A percentile compares a stretch with the other conserved stretches of the same genome.
Evolutionary conservation across 176 grass and related monocot genomes (phyloP).

Genomic region (Musa itinerans): DNA sequence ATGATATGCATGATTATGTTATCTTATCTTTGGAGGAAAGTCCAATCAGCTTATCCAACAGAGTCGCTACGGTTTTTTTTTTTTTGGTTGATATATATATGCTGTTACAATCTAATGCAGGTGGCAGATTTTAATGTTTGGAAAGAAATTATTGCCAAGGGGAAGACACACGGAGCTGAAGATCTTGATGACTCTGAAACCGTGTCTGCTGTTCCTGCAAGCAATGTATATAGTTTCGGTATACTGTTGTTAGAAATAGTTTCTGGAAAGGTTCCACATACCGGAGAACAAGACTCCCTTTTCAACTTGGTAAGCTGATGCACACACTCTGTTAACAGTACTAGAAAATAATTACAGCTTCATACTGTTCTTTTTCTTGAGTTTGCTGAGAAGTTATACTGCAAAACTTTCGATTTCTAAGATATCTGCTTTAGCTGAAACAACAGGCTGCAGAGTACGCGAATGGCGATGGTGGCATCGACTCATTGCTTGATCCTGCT

Average conservation of each 20-base stretch:
- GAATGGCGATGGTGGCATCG: conserved; percentile 37
- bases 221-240: conserved; percentile 89
- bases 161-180: conserved; percentile 41
- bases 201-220: conserved; percentile 51
- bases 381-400: background rate
- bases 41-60: too few relatives aligned
- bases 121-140: conserved; percentile 68
- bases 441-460: conserved; percentile 73
- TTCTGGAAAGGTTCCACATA: conserved; percentile 72
- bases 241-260: conserved; percentile 83
- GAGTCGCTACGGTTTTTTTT: background rate
- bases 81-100: background rate
- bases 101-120: conserved; percentile 32
- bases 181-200: conserved; percentile 35
- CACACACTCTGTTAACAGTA: background rate
- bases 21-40: too few relatives aligned
- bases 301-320: conserved; percentile 47
- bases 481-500: conserved; percentile 57
- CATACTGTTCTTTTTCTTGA: background rate
- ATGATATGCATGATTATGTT: too few relatives aligned
- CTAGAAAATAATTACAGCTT: background rate
- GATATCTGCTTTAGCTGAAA: conserved; percentile 2
- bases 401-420: background rate
- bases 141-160: conserved; percentile 51
- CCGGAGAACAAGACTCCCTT: conserved; percentile 51